Conservation (phyloP, 768 basidiomycete genomes). For the Russula compacta region DNA sequence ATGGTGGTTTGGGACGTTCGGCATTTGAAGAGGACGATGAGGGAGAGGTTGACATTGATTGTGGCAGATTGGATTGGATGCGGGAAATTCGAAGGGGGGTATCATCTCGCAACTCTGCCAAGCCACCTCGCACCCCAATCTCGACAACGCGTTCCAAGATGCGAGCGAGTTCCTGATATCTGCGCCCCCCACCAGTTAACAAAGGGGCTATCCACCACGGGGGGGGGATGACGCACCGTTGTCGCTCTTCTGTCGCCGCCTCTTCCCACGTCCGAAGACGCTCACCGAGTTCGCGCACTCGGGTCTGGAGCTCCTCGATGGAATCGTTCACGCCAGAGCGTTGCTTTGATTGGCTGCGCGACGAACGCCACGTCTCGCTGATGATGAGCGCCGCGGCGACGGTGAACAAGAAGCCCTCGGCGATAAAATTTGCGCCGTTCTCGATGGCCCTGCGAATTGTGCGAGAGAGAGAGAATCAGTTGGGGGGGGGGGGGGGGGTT, state of each 20-base stretch:
- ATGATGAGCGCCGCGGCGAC: constrained; percentile 69
- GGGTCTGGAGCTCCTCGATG: constrained; percentile 46
- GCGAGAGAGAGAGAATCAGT: too few species aligned
- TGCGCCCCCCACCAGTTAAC: constrained; percentile 20
- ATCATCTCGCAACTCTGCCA: constrained; percentile 53
- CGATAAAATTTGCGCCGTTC: constrained; percentile 75
- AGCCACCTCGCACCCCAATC: constrained; percentile 51
- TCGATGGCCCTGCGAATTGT: constrained; percentile 56
- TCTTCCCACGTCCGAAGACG: constrained; percentile 38
- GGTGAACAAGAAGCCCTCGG: constrained; percentile 75
- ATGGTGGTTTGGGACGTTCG: background rate
- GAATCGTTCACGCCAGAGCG: constrained; percentile 64
- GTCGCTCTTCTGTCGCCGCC: constrained; percentile 35
- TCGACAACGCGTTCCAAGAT: constrained; percentile 62
- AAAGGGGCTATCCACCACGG: background rate
- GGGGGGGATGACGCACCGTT: constrained; percentile 30
- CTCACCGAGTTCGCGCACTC: constrained; percentile 39
- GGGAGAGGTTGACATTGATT: background rate
- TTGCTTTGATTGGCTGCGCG: constrained; percentile 60
- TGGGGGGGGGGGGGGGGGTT: background rate
- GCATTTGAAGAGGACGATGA: background rate
- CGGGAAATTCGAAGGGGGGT: constrained; percentile 45
- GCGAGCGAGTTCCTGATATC: constrained; percentile 57
- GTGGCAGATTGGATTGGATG: constrained; percentile 23
- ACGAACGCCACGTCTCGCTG: constrained; percentile 68